Percentiles rank a stretch among this genome's conserved stretches.
These are phyloP conservation scores for Aureobasidium uvarum DNA, from an alignment of 2,329 filamentous ascomycete genomes.

Conservation along the genomic window DNA sequence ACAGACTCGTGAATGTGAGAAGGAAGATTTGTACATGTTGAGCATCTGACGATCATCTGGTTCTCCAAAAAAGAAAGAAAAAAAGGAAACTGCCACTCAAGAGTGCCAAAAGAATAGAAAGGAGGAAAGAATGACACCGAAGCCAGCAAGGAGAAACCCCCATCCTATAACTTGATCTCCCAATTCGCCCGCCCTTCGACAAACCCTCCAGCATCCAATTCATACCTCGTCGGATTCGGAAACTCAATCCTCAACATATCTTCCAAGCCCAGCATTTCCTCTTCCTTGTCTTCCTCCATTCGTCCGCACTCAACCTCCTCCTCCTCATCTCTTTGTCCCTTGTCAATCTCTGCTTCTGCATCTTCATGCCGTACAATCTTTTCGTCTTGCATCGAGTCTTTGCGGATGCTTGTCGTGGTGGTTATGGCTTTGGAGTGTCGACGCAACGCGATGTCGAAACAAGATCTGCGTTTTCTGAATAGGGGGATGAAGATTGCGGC, in stretches of 20 bases:
- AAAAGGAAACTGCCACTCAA: too few relatives aligned
- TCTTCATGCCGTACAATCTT: not conserved
- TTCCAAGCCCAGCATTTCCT: not conserved
- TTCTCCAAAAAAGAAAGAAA: too few relatives aligned
- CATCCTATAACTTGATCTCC: constrained; percentile 1
- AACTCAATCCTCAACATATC: constrained; percentile 7
- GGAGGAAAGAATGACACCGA: not conserved
- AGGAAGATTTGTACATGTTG: not conserved
- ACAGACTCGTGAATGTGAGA: not conserved
- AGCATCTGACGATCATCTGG: too few relatives aligned
- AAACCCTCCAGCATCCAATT: constrained; percentile 4
- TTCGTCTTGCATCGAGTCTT: not conserved
- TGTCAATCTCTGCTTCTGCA: not conserved
- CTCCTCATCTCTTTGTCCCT: not conserved
- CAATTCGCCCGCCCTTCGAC: not conserved
- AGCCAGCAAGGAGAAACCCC: not conserved
- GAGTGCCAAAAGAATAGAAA: too few relatives aligned
- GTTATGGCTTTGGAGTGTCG: not conserved
- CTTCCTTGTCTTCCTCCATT: not conserved
- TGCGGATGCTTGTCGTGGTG: not conserved
- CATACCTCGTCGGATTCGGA: constrained; percentile 3
- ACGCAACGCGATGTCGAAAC: not conserved
- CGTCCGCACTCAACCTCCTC: not conserved
- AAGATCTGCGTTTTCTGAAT: not conserved
- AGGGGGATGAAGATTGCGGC: not conserved